A percentile compares a stretch with the other conserved stretches of the same genome.
Evolutionary conservation across 345 rosid species (phyloP).

Genomic region (Anacardium occidentale): DNA sequence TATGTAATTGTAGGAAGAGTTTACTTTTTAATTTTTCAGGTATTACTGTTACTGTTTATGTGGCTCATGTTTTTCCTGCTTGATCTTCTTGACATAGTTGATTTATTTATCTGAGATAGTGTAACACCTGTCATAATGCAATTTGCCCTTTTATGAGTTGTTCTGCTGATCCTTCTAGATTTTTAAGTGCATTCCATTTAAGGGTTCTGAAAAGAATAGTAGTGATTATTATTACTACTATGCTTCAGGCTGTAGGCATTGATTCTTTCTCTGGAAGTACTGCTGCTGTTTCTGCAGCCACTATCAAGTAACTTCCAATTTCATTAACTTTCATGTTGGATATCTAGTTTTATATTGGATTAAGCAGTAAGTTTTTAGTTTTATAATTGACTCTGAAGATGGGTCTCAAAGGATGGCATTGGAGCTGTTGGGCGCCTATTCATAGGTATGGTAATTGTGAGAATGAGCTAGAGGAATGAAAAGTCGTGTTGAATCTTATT

Average conservation of each 20-base stretch:
- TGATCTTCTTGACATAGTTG: background rate
- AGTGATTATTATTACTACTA: slow-evolving; percentile 2
- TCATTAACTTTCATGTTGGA: background rate
- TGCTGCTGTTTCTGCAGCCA: slow-evolving; percentile 94
- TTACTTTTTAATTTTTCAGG: background rate
- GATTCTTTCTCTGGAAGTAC: slow-evolving; percentile 85
- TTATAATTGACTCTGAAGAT: slow-evolving; percentile 54
- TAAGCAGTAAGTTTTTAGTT: slow-evolving; percentile 22
- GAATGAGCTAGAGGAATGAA: slow-evolving; percentile 14
- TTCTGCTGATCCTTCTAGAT: background rate
- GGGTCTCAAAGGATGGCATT: slow-evolving; percentile 98
- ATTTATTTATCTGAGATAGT: background rate
- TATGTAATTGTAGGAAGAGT: background rate
- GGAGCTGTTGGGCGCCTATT: slow-evolving; percentile 94
- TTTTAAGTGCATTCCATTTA: background rate
- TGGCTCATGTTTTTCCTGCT: background rate
- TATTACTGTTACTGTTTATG: background rate
- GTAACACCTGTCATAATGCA: background rate
- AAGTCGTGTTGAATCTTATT: slow-evolving; percentile 11
- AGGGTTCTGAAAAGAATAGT: background rate
- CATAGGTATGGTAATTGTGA: slow-evolving; percentile 58
- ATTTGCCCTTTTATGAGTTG: background rate
- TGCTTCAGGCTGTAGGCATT: slow-evolving; percentile 83
- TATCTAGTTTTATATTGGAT: slow-evolving; percentile 16
- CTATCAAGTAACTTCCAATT: slow-evolving; percentile 60